Percentiles rank a stretch among this genome's conserved stretches.
Conservation (phyloP, 2,329 filamentous ascomycete species). For the Hypoxylon sp. region DNA sequence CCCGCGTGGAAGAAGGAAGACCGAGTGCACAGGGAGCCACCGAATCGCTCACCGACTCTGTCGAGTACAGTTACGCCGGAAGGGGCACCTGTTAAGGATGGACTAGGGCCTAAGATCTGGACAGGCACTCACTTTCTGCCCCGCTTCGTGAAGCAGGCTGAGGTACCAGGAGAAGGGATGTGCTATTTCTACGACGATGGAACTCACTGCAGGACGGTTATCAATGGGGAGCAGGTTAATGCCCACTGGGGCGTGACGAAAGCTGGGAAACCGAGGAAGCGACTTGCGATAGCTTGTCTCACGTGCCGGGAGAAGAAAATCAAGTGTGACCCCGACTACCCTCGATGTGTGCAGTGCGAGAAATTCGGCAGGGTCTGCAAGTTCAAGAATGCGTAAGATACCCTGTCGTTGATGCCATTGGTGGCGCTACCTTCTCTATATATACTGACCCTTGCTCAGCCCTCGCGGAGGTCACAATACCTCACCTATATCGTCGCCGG, state of each 20-base stretch:
- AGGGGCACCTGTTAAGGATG: slow-evolving; percentile 65
- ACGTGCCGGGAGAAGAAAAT: slow-evolving; percentile 98
- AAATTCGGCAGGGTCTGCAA: slow-evolving; percentile 89
- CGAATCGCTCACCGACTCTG: slow-evolving; percentile 49
- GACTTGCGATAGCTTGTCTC: slow-evolving; percentile 83
- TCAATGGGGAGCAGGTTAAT: slow-evolving; percentile 88
- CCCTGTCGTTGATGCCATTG: neutral
- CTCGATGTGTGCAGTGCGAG: slow-evolving; percentile 90
- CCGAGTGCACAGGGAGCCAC: slow-evolving; percentile 41
- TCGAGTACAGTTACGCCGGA: slow-evolving; percentile 55
- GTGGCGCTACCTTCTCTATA: neutral
- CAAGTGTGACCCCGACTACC: slow-evolving; percentile 90
- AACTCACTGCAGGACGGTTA: slow-evolving; percentile 82
- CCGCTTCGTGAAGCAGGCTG: slow-evolving; percentile 71
- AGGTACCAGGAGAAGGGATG: slow-evolving; percentile 80
- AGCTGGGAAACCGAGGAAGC: slow-evolving; percentile 91
- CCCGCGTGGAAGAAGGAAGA: slow-evolving; percentile 45
- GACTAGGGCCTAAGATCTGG: slow-evolving; percentile 75
- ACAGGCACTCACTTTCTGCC: slow-evolving; percentile 75
- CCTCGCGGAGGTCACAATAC: slow-evolving; percentile 69
- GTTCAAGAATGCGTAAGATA: slow-evolving; percentile 86
- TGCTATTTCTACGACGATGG: slow-evolving; percentile 91
- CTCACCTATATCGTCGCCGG: slow-evolving; percentile 64
- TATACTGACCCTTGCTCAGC: slow-evolving; percentile 52
- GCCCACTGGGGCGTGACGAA: slow-evolving; percentile 95